phyloP scores from a whole-genome alignment of 352 stramenopile species.

The Pythium diclinum region DNA sequence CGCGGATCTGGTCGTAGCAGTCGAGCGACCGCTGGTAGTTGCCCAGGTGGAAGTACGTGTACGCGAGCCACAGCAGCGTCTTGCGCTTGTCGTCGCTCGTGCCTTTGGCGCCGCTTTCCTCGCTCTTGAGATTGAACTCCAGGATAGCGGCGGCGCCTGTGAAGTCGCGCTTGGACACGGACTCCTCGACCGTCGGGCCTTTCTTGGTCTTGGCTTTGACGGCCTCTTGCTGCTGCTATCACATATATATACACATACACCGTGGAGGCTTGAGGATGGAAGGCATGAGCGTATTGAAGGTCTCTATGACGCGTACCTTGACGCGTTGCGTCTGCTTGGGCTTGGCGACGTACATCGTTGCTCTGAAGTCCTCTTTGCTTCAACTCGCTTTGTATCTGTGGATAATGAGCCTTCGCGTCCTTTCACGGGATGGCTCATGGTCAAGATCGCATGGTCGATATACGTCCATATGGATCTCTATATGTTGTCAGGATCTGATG shows the following conservation, averaged over 20 bases:
- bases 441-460: slow-evolving; percentile 9
- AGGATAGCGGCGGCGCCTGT: slow-evolving; percentile 92
- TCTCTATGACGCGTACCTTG: slow-evolving; percentile 32
- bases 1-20: slow-evolving; percentile 81
- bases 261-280: too few relatives aligned
- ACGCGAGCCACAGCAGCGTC: slow-evolving; percentile 92
- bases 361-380: neutral
- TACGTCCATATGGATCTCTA: slow-evolving; percentile 20
- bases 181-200: slow-evolving; percentile 72
- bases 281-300: too few relatives aligned
- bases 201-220: slow-evolving; percentile 78
- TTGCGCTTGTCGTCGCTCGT: slow-evolving; percentile 48
- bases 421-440: neutral
- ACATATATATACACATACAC: neutral
- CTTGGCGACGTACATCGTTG: slow-evolving; percentile 72
- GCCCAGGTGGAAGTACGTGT: slow-evolving; percentile 93
- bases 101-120: slow-evolving; percentile 41
- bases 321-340: slow-evolving; percentile 68
- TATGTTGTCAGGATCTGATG: neutral
- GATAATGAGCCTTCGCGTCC: neutral
- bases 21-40: slow-evolving; percentile 94
- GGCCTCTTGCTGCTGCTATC: slow-evolving; percentile 48
- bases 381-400: too few relatives aligned
- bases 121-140: slow-evolving; percentile 92
- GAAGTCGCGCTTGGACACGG: slow-evolving; percentile 87